These are phyloP conservation scores for Adansonia gregorii DNA, from an alignment of 441 rosid species.

Conservation along the genomic window DNA sequence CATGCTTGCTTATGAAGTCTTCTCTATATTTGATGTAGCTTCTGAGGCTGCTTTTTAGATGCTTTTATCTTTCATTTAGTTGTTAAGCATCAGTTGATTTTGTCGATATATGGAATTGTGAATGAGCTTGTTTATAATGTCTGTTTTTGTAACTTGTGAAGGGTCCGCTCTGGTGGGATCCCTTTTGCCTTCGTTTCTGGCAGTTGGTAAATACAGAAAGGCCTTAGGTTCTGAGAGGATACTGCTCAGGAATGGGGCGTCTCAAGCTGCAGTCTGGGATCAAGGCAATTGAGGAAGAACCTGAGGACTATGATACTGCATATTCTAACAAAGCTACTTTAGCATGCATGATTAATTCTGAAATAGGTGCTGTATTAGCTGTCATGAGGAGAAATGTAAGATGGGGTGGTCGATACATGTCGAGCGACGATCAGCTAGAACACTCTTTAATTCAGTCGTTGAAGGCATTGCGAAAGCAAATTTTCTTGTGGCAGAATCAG, in stretches of 20 bases:
- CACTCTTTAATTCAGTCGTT: slow-evolving; percentile 72
- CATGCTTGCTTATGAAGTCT: background rate
- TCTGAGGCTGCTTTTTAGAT: background rate
- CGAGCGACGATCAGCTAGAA: slow-evolving; percentile 79
- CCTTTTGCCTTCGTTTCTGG: slow-evolving; percentile 22
- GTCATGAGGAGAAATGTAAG: slow-evolving; percentile 78
- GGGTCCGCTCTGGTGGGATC: slow-evolving; percentile 36
- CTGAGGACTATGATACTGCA: slow-evolving; percentile 62
- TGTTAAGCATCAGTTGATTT: slow-evolving; percentile 9
- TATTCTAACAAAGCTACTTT: slow-evolving; percentile 55
- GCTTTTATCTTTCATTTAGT: background rate
- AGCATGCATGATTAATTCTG: slow-evolving; percentile 73
- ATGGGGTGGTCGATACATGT: slow-evolving; percentile 77
- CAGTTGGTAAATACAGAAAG: slow-evolving; percentile 31
- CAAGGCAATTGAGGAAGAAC: slow-evolving; percentile 83
- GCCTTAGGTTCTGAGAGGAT: slow-evolving; percentile 33
- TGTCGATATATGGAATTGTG: slow-evolving; percentile 20
- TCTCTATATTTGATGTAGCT: background rate
- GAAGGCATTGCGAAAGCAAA: slow-evolving; percentile 64
- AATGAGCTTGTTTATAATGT: slow-evolving; percentile 30
- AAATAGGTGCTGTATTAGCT: slow-evolving; percentile 75
- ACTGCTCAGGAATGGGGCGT: slow-evolving; percentile 65
- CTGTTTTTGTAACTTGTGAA: slow-evolving; percentile 33
- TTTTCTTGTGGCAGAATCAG: slow-evolving; percentile 72
- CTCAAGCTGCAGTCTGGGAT: slow-evolving; percentile 76